Base-by-base conservation (phyloP, 2,329 filamentous ascomycete species). In the Diaporthe caulivora region DNA sequence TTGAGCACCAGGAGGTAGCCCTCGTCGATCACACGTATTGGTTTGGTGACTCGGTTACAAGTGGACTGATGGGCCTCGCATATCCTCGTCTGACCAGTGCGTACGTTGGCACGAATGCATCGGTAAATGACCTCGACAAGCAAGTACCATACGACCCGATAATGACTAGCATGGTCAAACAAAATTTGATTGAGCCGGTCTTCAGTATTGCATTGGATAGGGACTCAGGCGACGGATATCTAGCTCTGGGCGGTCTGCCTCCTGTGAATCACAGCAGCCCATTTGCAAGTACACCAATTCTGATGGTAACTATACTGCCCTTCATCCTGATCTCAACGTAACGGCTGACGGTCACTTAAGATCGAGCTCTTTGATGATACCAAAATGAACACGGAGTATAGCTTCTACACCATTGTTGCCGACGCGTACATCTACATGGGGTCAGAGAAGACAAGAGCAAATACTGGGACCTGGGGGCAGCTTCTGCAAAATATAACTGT, bases 41-140 rank as follows among this genome's bases (percentile, higher is more conserved):
- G 80, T 77, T 81, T 24, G 86, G 86, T 11, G 85, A 88, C 72
- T 81, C 80, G 1, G 78, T 82, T 26, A 84, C 85, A 1, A 84
- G 83, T 34, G 88, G 88, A 3, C 78, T 90, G 2, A 76, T 90
- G 5, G 88, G 88, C 0, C 81, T 90, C 17, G 86, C 82, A 1
- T 90, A 87, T 76, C 84, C 86, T 10, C 80, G 83, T 18, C 76
- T 89, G 54, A 89, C 87, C 0, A 84, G 83, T 29, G 73, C 73
- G 18, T 82, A 84, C 2, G 79, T 81, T 42, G 76, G 76, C 72
- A 77, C 72, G 8, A 75, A 76, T 68, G 58, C 69, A 53, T 42
- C 31, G 10, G 40, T 26, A 13, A 60, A 60, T 34, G 57, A 69
- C 9, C 2, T 17, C 55, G 70, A 18, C 54, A 81, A 77, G 60